These are phyloP conservation scores for Fusarium sp. DNA, from an alignment of 2,329 filamentous ascomycete species.

Conservation along the genomic window DNA sequence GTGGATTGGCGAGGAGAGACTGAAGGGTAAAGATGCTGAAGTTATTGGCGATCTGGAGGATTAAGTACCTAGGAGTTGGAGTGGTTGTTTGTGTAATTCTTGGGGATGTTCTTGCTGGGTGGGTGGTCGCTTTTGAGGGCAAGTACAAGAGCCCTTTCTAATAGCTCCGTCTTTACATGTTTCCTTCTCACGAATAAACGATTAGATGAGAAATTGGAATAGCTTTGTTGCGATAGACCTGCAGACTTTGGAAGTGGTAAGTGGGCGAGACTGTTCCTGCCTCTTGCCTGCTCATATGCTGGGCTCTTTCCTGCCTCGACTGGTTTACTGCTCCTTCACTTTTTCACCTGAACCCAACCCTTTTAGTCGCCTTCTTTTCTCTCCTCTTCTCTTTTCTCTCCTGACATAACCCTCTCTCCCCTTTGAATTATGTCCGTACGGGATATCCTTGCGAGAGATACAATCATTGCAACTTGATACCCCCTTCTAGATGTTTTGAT, in stretches of 20 bases:
- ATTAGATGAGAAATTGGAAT: not conserved
- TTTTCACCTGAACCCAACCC: not conserved
- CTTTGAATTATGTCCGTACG: not conserved
- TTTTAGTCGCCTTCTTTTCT: not conserved
- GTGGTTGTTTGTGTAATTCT: not conserved
- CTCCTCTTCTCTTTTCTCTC: not conserved
- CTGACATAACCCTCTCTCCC: not conserved
- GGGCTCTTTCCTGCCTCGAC: not conserved
- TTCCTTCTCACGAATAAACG: not conserved
- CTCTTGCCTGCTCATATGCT: not conserved
- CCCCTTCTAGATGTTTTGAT: not conserved
- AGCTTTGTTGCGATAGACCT: not conserved
- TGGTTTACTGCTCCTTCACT: not conserved
- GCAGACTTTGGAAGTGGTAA: not conserved
- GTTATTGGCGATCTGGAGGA: slow-evolving; percentile 20
- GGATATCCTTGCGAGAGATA: not conserved
- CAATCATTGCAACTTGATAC: not conserved
- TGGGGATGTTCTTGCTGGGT: not conserved
- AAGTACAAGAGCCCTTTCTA: not conserved
- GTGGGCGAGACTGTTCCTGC: not conserved
- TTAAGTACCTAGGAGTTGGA: not conserved
- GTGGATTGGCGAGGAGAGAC: slow-evolving; percentile 66
- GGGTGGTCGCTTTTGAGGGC: not conserved
- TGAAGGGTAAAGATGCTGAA: slow-evolving; percentile 36
- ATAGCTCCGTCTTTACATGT: not conserved